Base-by-base conservation (phyloP, 768 basidiomycete species). In the Rhizopogon vulgaris region DNA sequence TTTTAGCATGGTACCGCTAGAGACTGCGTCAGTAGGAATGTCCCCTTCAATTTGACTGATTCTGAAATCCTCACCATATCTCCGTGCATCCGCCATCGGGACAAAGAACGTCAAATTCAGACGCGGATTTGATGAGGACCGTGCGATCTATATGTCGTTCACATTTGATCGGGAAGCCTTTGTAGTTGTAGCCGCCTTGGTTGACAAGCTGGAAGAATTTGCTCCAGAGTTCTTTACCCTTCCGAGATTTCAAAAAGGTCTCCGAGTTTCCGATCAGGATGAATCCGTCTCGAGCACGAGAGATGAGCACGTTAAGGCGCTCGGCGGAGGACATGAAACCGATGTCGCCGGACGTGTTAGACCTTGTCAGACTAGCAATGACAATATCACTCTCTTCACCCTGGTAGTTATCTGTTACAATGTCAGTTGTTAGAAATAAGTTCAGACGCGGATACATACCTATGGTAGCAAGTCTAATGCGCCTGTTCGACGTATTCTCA, bases 321-420 rank as follows among this genome's bases (percentile, higher is more conserved):
- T 87, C 83, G 0, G 82, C 78, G 3, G 85, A 74, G 32, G 66
- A 77, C 84, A 88, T 85, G 67, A 88, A 87, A 1, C 86, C 85
- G 22, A 87, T 87, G 51, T 81, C 77, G 45, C 74, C 60, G 0
- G 64, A 52, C 0, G 67, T 5, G 52, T 88, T 86, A 55, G 83
- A 85, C 43, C 85, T 66, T 0, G 82, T 84, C 30, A 88, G 63
- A 10, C 77, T 80, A 5, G 74, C 72, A 32, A 88, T 67, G 24
- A 88, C 81, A 43, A 88, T 81, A 45, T 87, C 78, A 32, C 81
- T 80, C 63, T 87, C 85, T 60, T 87, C 86, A 3, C 85, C 85
- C 60, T 87, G 86, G 54, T 86, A 88, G 57, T 87, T 88, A 58
- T 87, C 86, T 86, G 39, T 46, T 22, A 18, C 27, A 15, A 27